Evolutionary conservation across 768 basidiomycete species (phyloP), one percentile per base, ranked within the genome.

Genomic region (Russula vinacea): DNA sequence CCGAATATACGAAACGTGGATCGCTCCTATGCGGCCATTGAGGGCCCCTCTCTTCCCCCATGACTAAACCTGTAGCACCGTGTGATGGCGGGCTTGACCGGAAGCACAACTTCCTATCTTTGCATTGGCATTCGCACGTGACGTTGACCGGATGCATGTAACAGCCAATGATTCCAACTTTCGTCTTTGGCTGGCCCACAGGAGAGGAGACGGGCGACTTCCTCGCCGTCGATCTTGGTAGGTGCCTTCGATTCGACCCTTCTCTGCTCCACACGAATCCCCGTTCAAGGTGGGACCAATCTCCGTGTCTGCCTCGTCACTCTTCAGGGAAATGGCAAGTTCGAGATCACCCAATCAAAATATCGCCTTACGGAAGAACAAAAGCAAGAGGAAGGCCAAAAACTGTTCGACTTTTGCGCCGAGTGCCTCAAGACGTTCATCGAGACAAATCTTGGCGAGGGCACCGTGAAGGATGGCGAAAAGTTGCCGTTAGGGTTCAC

Each of bases 301-400:
- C 83, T 99, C n/a, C 94, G 97, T 50, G 97, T 98, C 50, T 99
- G 97, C 77, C 88, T 97, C 50, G 96, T 99, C 56, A 90, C 87
- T 33, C 79, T 99, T 2, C 86, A 90, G 69, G 97, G 97, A 29
- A 83, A 87, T 11, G 96, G 97, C 64, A 95, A 96, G 79, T 99
- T 98, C 74, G 94, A 98, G 77, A 89, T 99, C 69, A 94, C 94
- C 0, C 96, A 98, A 74, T 89, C 94, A 40, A 99, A 99, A 76
- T 98, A 98, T 76, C 89, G 95, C 56, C 84, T 99, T 51, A 87
- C 92, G 1, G 97, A 99, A 72, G 97, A 98, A 71, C 97, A 98
- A 75, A 99, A 99, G 76, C 94, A 97, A 64, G 92, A 91, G 8
- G 94, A 98, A n/a, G 97, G 95, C 7, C 88, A 93, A 73, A 88